These are phyloP conservation scores for Kwoniella mangroviensis DNA, from an alignment of 768 basidiomycete genomes.

Conservation along the genomic window DNA sequence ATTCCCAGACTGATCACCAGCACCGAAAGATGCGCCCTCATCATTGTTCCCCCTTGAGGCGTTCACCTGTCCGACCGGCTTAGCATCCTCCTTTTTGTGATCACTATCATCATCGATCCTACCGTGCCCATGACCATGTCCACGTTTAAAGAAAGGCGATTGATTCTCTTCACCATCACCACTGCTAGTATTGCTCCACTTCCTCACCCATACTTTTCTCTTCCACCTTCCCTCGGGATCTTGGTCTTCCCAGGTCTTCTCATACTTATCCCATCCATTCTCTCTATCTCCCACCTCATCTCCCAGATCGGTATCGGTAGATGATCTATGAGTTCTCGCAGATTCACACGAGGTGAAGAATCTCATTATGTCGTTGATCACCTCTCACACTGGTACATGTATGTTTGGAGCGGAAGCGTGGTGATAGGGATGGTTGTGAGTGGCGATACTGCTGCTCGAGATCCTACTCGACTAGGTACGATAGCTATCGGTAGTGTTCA, in stretches of 20 bases:
- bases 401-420: too few species aligned
- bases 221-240: slow-evolving; percentile 9
- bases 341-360: slow-evolving; percentile 2
- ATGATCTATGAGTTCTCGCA: not conserved
- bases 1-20: not conserved
- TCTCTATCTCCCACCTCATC: not conserved
- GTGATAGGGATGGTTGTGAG: too few species aligned
- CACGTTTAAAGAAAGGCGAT: not conserved
- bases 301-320: not conserved
- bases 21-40: not conserved
- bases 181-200: slow-evolving; percentile 3
- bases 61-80: not conserved
- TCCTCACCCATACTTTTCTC: slow-evolving; percentile 7
- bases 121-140: not conserved
- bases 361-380: not conserved
- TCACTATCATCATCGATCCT: not conserved
- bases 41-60: not conserved
- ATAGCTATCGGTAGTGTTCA: not conserved
- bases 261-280: slow-evolving; percentile 1
- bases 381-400: too few species aligned
- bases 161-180: not conserved
- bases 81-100: not conserved
- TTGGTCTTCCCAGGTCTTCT: slow-evolving; percentile 12
- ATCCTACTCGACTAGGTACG: too few species aligned
- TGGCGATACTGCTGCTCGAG: too few species aligned